Evolutionary conservation across 352 stramenopile species (phyloP), one percentile per base, ranked within the genome.

Genomic region (Pythium coloratum): DNA sequence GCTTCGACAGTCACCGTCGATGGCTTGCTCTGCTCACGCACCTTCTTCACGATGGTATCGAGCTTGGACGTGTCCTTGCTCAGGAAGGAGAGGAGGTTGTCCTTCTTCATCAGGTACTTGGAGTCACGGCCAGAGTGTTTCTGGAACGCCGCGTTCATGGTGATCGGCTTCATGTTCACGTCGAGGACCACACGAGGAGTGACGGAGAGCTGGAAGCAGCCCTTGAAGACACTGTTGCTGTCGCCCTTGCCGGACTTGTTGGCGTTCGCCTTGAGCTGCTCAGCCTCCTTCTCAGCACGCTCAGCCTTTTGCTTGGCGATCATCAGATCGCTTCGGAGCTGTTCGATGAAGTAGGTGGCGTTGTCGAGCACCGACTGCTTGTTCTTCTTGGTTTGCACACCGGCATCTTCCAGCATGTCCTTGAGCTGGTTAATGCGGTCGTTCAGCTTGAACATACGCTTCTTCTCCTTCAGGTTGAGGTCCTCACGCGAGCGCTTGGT

Each of bases 391-490:
- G 58, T 62, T 59, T 75, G 70, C 12, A 78, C 64, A 33, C 72
- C 72, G 33, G 72, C 72, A 2, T 72, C 69, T 24, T 78, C 72
- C 3, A 78, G 64, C 33, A 75, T 24, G 16, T 30, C 24, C 58
- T 75, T 75, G 58, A 75, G 69, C 30, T 63, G 49, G 38, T 78
- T 90, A 70, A 95, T 95, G 49, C 83, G 85, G 62, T 95, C 85
- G 58, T 95, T 95, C 4, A 95, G 80, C 80, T 95, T 95, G 64
- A 92, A 93, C 86, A 95, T 93, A 70, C 86, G 84, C 77, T 92
- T 92, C 76, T 95, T 95, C 71, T 95, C 86, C 73, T 93, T 93
- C 10, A 90, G 34, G 59, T 95, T 95, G 2, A 95, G 73, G 59
- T 93, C 86, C 59, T 95, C 83, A 12, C 86, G 80, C 4, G 80